These are phyloP conservation scores for Adenanthera pavonina DNA, from an alignment of 306 rosid genomes.

Conservation along the genomic window DNA sequence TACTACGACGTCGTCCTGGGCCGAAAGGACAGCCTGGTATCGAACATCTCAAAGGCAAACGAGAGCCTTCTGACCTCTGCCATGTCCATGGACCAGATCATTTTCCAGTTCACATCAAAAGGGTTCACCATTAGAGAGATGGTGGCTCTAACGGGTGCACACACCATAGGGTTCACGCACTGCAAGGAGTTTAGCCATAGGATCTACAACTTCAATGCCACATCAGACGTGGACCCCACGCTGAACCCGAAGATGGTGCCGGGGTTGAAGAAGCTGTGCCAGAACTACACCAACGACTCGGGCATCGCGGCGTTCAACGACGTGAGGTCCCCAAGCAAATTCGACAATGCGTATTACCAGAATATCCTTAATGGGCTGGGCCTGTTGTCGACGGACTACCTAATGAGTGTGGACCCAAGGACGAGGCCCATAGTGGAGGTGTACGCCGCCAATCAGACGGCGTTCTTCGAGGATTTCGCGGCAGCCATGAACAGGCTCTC, in stretches of 20 bases:
- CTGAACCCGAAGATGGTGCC: constrained; percentile 35
- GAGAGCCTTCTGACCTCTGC: constrained; percentile 21
- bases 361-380: constrained; percentile 51
- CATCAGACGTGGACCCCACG: constrained; percentile 49
- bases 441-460: constrained; percentile 42
- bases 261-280: constrained; percentile 50
- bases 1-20: constrained; percentile 45
- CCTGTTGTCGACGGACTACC: constrained; percentile 42
- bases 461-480: constrained; percentile 53
- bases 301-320: constrained; percentile 55
- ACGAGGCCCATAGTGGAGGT: constrained; percentile 51
- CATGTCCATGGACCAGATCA: constrained; percentile 51
- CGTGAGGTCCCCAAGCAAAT: constrained; percentile 53
- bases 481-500: constrained; percentile 44
- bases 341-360: constrained; percentile 50
- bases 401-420: constrained; percentile 33
- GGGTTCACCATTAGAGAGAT: constrained; percentile 42
- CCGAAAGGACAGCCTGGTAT: constrained; percentile 50
- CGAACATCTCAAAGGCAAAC: constrained; percentile 3
- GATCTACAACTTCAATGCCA: constrained; percentile 52
- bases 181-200: constrained; percentile 58
- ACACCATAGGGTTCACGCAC: constrained; percentile 71
- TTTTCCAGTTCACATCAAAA: constrained; percentile 39
- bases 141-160: constrained; percentile 64
- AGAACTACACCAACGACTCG: constrained; percentile 38